These are phyloP conservation scores for Scutellaria baicalensis DNA, from an alignment of 257 asterid genomes.

Conservation along the genomic window DNA sequence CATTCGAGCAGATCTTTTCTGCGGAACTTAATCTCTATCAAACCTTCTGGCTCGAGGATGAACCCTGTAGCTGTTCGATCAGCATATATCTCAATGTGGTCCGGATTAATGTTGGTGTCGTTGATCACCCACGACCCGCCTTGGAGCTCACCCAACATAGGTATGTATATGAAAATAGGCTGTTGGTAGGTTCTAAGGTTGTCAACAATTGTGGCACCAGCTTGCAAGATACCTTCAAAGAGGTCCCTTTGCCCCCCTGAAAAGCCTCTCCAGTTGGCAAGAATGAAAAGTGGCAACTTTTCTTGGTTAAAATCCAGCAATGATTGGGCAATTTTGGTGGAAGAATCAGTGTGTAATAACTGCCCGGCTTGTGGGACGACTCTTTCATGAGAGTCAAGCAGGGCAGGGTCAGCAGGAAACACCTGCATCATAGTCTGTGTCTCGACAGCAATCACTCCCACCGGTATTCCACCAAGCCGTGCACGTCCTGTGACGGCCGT, in stretches of 20 bases:
- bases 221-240: slow-evolving; percentile 94
- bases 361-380: slow-evolving; percentile 97
- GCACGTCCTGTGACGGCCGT: slow-evolving; percentile 94
- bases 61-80: slow-evolving; percentile 82
- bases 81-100: slow-evolving; percentile 88
- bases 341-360: slow-evolving; percentile 97
- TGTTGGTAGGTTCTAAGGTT: slow-evolving; percentile 76
- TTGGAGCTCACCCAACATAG: slow-evolving; percentile 93
- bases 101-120: slow-evolving; percentile 85
- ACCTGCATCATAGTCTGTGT: slow-evolving; percentile 97
- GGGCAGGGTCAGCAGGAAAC: slow-evolving; percentile 97
- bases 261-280: slow-evolving; percentile 98
- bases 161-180: slow-evolving; percentile 87
- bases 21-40: slow-evolving; percentile 83
- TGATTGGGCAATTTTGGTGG: slow-evolving; percentile 89
- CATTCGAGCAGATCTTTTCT: slow-evolving; percentile 70
- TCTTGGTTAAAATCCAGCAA: slow-evolving; percentile 86
- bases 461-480: slow-evolving; percentile 92
- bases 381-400: slow-evolving; percentile 89
- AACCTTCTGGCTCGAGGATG: slow-evolving; percentile 94
- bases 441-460: slow-evolving; percentile 92
- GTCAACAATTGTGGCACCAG: slow-evolving; percentile 94
- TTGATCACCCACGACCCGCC: slow-evolving; percentile 99
- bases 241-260: slow-evolving; percentile 99
- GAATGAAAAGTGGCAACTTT: slow-evolving; percentile 84